A percentile compares a stretch with the other conserved stretches of the same genome.
phyloP scores from a whole-genome alignment of 331 rosid genomes.

The Quercus phellos region DNA sequence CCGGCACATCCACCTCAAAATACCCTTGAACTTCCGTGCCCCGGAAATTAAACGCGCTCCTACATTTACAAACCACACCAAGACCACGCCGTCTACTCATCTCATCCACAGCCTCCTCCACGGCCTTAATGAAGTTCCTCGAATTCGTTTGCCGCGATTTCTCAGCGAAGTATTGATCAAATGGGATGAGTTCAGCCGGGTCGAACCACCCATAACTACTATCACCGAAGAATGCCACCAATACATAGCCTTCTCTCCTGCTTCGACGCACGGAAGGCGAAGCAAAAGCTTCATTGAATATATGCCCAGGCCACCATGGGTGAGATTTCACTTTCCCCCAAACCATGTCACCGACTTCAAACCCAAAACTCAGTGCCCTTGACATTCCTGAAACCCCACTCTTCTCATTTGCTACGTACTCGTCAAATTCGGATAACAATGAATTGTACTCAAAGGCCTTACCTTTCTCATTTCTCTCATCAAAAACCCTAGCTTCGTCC shows the following conservation, averaged over 20 bases:
- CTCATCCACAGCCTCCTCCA: conserved; percentile 94
- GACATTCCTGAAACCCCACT: conserved; percentile 41
- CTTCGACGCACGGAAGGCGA: conserved; percentile 66
- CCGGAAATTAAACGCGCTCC: conserved; percentile 53
- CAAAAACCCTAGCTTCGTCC: conserved; percentile 21
- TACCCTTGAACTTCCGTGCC: conserved; percentile 49
- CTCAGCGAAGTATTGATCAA: conserved; percentile 61
- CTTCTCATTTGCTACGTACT: conserved; percentile 64
- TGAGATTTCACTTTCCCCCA: conserved; percentile 99
- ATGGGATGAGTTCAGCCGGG: conserved; percentile 73
- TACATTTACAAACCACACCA: conserved; percentile 72
- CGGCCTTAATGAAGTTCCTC: conserved; percentile 62
- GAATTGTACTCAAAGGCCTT: conserved; percentile 37
- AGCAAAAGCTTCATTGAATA: conserved; percentile 68
- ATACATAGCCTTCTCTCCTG: conserved; percentile 64
- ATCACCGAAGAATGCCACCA: conserved; percentile 96
- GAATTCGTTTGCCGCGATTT: conserved; percentile 68
- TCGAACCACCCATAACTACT: conserved; percentile 98
- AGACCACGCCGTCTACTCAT: conserved; percentile 64
- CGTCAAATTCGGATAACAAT: conserved; percentile 68
- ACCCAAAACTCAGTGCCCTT: conserved; percentile 60
- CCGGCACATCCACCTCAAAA: conserved; percentile 71
- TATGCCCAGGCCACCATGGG: conserved; percentile 99
- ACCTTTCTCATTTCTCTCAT: conserved; percentile 5
- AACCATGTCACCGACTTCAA: conserved; percentile 84